phyloP scores from a whole-genome alignment of 23 red algal species.

The Gracilariopsis chorda region DNA sequence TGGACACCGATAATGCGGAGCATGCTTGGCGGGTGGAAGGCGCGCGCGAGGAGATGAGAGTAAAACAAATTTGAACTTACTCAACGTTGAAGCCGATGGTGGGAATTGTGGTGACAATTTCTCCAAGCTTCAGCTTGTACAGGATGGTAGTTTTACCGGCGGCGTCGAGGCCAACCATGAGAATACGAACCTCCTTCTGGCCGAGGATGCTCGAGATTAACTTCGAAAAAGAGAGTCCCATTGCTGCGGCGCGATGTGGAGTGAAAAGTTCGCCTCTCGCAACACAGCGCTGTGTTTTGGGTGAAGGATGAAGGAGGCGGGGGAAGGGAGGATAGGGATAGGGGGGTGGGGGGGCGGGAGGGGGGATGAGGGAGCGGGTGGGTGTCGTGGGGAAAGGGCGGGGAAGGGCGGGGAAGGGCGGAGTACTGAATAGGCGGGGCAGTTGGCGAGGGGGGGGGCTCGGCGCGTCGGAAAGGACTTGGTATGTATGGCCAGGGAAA shows the following conservation, averaged over 20 bases:
- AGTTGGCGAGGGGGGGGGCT: not conserved
- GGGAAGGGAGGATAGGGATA: not conserved
- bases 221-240: constrained; percentile 96
- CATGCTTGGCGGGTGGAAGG: not conserved
- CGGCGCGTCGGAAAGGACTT: not conserved
- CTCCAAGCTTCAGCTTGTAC: constrained; percentile 99
- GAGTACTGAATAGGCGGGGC: not conserved
- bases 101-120: constrained; percentile 99
- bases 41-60: not conserved
- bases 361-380: not conserved
- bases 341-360: not conserved
- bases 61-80: constrained; percentile 40
- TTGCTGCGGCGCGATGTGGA: constrained; percentile 10
- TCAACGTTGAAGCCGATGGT: constrained; percentile 94
- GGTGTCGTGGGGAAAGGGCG: not conserved
- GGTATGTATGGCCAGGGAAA: constrained; percentile 23
- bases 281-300: no score
- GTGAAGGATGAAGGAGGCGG: not conserved
- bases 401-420: not conserved
- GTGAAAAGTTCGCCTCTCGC: no score
- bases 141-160: constrained; percentile 98
- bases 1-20: no score
- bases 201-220: constrained; percentile 90
- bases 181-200: constrained; percentile 96
- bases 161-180: constrained; percentile 95